Conservation (phyloP, 352 stramenopile genomes). For the Globisporangium heterothallicum region DNA sequence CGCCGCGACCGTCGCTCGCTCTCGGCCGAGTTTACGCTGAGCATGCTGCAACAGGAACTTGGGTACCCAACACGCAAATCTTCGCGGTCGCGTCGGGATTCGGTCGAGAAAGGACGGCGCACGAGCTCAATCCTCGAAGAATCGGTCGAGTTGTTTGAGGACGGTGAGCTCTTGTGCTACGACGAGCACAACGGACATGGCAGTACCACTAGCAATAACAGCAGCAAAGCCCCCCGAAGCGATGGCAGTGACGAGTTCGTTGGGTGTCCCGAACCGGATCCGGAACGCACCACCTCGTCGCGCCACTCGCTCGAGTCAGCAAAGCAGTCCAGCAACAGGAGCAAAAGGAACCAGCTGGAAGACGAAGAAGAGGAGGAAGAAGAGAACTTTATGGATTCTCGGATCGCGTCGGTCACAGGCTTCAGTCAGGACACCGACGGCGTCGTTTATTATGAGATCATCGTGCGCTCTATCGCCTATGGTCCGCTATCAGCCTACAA, state of each 20-base stretch:
- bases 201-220: background rate
- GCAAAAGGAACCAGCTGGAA: slow-evolving; percentile 13
- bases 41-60: slow-evolving; percentile 67
- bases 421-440: slow-evolving; percentile 72
- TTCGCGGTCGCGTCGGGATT: slow-evolving; percentile 12
- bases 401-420: slow-evolving; percentile 56
- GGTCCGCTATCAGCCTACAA: slow-evolving; percentile 76
- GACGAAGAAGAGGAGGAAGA: slow-evolving; percentile 35
- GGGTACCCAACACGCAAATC: slow-evolving; percentile 51
- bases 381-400: slow-evolving; percentile 72
- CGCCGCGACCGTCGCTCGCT: slow-evolving; percentile 37
- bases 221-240: background rate
- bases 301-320: slow-evolving; percentile 9
- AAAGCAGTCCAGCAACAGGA: slow-evolving; percentile 11
- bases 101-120: slow-evolving; percentile 23
- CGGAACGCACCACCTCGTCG: slow-evolving; percentile 5
- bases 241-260: background rate
- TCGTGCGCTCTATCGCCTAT: slow-evolving; percentile 52
- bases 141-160: too few relatives aligned
- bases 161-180: too few relatives aligned
- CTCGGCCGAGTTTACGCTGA: slow-evolving; percentile 51
- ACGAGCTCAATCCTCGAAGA: slow-evolving; percentile 33
- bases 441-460: slow-evolving; percentile 78
- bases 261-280: slow-evolving; percentile 8
- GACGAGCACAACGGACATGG: too few relatives aligned